Evolutionary conservation across 176 grass and related monocot species (phyloP).

Genomic region (Alloteropsis semialata): DNA sequence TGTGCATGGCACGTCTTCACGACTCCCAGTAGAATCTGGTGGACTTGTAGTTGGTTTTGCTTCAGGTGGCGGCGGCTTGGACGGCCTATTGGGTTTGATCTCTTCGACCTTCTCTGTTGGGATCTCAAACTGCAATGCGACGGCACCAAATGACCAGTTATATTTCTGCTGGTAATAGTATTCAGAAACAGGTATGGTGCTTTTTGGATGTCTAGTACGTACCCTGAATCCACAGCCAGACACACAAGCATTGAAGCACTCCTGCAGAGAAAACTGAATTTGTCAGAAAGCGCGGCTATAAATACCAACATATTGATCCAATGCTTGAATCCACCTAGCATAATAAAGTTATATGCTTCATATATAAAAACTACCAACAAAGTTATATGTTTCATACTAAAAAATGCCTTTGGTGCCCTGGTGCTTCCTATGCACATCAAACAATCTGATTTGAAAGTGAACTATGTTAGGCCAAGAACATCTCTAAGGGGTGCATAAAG

Average conservation of each 20-base stretch:
- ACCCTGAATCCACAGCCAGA: constrained; percentile 96
- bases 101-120: constrained; percentile 53
- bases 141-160: neutral
- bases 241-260: constrained; percentile 92
- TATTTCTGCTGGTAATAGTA: no score
- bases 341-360: no score
- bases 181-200: neutral
- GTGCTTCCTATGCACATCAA: neutral
- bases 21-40: neutral
- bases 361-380: no score
- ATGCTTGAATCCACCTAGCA: no score
- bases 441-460: neutral
- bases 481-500: neutral
- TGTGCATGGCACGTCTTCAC: constrained; percentile 64
- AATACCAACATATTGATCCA: neutral
- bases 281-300: neutral
- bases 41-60: neutral
- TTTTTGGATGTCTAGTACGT: neutral
- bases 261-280: constrained; percentile 29
- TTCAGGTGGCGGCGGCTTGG: constrained; percentile 45
- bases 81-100: constrained; percentile 59
- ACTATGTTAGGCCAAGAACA: neutral
- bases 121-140: constrained; percentile 54
- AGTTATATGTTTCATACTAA: no score
- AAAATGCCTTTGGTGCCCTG: neutral